Conservation (phyloP, 1,284 basidiomycete genomes). For the Boletus smithii region DNA sequence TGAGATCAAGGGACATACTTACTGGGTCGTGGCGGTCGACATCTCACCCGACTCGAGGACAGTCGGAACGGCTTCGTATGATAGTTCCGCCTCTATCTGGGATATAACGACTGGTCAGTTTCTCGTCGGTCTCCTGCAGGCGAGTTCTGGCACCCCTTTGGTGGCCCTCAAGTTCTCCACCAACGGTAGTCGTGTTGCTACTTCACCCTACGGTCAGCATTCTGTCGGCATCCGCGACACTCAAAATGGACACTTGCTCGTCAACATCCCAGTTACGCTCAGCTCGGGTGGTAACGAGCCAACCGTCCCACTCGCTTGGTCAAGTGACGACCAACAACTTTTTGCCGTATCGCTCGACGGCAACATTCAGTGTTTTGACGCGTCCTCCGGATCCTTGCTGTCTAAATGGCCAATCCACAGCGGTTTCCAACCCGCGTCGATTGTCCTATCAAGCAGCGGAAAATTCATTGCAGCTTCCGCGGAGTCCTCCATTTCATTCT, state of each 20-base stretch:
- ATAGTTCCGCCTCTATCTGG: constrained; percentile 4
- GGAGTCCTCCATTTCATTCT: constrained; percentile 11
- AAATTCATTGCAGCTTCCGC: constrained; percentile 13
- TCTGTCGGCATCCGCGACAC: constrained; percentile 6
- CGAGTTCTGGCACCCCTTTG: constrained; percentile 3
- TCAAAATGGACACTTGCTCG: background rate
- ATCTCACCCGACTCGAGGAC: constrained; percentile 11
- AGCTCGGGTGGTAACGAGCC: constrained; percentile 10
- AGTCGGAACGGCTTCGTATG: constrained; percentile 11
- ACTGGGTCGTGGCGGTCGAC: constrained; percentile 15
- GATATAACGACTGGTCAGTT: constrained; percentile 10
- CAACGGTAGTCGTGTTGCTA: constrained; percentile 7
- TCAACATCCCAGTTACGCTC: constrained; percentile 6
- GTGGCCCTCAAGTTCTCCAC: constrained; percentile 8
- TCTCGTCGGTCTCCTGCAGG: constrained; percentile 6
- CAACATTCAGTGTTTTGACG: constrained; percentile 7
- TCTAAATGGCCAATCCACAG: constrained; percentile 12
- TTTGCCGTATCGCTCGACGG: constrained; percentile 10
- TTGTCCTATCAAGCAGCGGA: constrained; percentile 7
- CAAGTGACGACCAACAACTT: constrained; percentile 8
- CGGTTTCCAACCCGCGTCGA: background rate
- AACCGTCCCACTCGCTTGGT: constrained; percentile 13
- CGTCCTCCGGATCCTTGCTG: constrained; percentile 4
- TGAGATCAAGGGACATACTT: constrained; percentile 13
- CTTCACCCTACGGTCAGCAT: constrained; percentile 5